These are phyloP conservation scores for Multifurca ochricompacta DNA, from an alignment of 768 basidiomycete genomes.

Conservation along the genomic window DNA sequence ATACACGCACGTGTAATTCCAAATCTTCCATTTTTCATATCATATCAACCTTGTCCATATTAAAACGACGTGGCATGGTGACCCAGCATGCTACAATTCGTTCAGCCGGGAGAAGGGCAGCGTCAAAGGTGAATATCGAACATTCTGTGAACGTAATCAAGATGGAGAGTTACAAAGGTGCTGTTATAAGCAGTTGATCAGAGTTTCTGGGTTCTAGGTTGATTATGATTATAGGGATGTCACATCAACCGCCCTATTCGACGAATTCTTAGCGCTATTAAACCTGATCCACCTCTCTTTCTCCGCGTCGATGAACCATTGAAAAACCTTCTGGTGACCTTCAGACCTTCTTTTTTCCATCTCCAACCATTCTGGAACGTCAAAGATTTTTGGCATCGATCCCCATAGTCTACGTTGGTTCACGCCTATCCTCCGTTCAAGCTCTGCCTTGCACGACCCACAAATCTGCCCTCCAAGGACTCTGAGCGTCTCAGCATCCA, in stretches of 20 bases:
- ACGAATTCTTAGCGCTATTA: neutral
- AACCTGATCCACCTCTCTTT: neutral
- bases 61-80: too few species aligned
- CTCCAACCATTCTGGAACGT: neutral
- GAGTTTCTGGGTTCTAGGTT: too few species aligned
- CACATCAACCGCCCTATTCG: neutral
- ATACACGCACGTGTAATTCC: neutral
- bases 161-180: neutral
- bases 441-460: too few species aligned
- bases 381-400: neutral
- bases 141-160: slow-evolving; percentile 17
- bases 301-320: neutral
- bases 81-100: neutral
- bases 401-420: neutral
- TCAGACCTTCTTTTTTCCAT: neutral
- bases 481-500: neutral
- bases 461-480: neutral
- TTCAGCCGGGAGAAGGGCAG: neutral
- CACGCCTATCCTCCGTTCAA: neutral
- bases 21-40: neutral
- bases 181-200: too few species aligned
- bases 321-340: neutral
- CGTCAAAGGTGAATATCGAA: neutral
- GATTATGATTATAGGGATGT: neutral
- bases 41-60: too few species aligned